Base-by-base conservation (phyloP, 2,329 filamentous ascomycete genomes). In the Cladobotryum protrusum region DNA sequence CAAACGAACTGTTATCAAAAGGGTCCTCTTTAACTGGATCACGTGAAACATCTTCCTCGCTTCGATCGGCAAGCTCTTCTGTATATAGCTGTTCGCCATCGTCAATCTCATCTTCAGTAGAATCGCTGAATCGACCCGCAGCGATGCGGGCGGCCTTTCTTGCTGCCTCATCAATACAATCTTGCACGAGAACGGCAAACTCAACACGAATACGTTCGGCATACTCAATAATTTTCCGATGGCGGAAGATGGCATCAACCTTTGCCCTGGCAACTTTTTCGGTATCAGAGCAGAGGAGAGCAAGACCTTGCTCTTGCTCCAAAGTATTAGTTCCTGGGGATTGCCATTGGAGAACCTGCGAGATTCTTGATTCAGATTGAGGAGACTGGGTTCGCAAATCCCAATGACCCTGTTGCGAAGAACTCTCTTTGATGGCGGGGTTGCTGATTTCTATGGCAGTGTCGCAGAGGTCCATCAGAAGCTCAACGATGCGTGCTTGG, bases 291-390 rank as follows among this genome's bases (percentile, higher is more conserved):
- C 90, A 96, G n/a, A 99, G 73, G 20, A 90, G 68, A 35, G 89
- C 86, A 19, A 99, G 73, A 0, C 93, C 93, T 62, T 95, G 88
- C 64, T 97, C 92, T 64, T 96, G 90, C 55, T 99, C 93, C 14
- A 96, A 71, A 0, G 90, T 93, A 61, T 92, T 92, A 45, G 86
- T 87, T 60, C 89, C 91, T 1, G 93, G 93, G 5, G 92, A 96
- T 62, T 96, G 90, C 93, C 95, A 99, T 65, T 96, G 90, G 57
- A 95, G 68, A 5, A 99, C 91, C 67, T 99, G 93, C 1, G 88
- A 87, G 59, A 97, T 95, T 32, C 92, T 85, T 40, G 89, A 93
- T 65, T 99, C 93, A 0, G 95, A 99, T 63, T 96, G 89, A 0
- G 93, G 93, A 4, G 93, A 99, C 63, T 96, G 87, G 0, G 92